Base-by-base conservation (phyloP, 345 rosid species). In the Eucalyptus pauciflora region DNA sequence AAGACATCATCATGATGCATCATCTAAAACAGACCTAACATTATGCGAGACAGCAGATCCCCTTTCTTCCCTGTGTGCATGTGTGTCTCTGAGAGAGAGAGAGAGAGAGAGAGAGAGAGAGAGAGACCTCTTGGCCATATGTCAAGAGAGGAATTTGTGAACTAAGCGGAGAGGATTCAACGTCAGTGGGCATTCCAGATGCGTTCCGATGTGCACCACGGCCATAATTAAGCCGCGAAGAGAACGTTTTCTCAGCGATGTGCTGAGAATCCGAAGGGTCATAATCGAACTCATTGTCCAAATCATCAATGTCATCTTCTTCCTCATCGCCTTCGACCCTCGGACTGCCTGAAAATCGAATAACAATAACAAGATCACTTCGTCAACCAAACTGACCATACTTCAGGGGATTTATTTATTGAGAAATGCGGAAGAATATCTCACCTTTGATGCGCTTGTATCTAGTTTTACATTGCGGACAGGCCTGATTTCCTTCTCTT, bases 291-390 rank as follows among this genome's bases (percentile, higher is more conserved):
- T 97, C 99, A 87, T 98, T 94, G 90, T 98, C 99, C 91, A 98
- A 88, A 94, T 96, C 99, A 93, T 97, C 99, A 89, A 92, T 94
- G 89, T 92, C 99, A 76, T 97, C 99, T 92, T 97, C 99, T 85
- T 98, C 99, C 90, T 96, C 99, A 88, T 97, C 99, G 45, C 99
- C 99, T 89, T 96, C 98, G 87, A 97, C 99, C 87, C 99, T 92
- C 62, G 99, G 99, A 91, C 96, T 95, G 88, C 99, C 99, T 97
- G 96, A 54, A 76, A 76, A 76, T 76, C 27, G 5, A 37, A 33
- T 71, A 33, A 71, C 13, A 71, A 80, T 79, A 80, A 17, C 15
- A 5, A 6, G 85, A 41, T 41, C 48, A 76, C 27, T 76, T 76
- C 14, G 2, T 41, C 48, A 76, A 41, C 14, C 48, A 76, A 41